These are phyloP conservation scores for Chrysophaeum taylorii DNA, from an alignment of 352 stramenopile species.

Conservation along the genomic window DNA sequence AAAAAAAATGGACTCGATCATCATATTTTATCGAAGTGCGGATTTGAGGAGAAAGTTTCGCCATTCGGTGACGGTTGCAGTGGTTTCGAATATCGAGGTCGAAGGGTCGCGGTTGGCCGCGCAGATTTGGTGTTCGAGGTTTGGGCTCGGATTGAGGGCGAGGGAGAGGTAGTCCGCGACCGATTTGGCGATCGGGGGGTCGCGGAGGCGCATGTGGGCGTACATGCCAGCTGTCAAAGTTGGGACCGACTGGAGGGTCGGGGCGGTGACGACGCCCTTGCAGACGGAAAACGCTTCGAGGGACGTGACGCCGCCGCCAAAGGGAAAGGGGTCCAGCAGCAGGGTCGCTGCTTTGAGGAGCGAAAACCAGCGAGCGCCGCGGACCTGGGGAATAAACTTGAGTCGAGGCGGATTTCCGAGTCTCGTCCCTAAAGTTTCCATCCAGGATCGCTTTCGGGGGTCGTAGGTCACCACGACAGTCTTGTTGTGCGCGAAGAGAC, in stretches of 20 bases:
- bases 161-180: not conserved
- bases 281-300: constrained; percentile 62
- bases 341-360: constrained; percentile 37
- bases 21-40: too few species aligned
- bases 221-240: constrained; percentile 26
- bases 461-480: constrained; percentile 27
- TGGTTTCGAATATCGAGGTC: not conserved
- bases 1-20: too few species aligned
- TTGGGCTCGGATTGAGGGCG: not conserved
- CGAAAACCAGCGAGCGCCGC: constrained; percentile 47
- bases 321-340: constrained; percentile 63
- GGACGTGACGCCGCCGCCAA: constrained; percentile 64
- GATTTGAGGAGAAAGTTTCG: too few species aligned
- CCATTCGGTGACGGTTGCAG: not conserved
- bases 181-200: not conserved
- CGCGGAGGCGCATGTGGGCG: not conserved
- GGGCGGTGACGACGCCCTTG: constrained; percentile 48
- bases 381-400: constrained; percentile 42
- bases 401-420: constrained; percentile 21
- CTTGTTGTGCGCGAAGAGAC: not conserved
- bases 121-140: not conserved
- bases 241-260: constrained; percentile 27
- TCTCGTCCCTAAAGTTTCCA: not conserved
- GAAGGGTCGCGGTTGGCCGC: not conserved
- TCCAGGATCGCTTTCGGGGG: constrained; percentile 28